phyloP scores from a whole-genome alignment of 441 rosid species.

The Pelargonium cotyledonis region DNA sequence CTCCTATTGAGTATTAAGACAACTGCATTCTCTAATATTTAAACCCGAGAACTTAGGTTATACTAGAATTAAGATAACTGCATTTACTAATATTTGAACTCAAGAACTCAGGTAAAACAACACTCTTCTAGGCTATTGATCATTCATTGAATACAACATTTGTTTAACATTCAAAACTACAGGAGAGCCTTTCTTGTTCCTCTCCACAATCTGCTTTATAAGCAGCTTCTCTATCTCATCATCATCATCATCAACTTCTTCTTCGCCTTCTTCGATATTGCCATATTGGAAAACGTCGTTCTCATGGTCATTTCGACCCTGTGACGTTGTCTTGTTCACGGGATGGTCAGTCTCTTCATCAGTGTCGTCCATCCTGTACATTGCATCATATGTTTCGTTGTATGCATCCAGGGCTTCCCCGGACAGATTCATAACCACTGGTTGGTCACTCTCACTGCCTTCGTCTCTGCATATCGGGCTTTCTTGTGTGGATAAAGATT shows the following conservation, averaged over 20 bases:
- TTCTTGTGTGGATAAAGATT: constrained; percentile 5
- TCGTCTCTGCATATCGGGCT: neutral
- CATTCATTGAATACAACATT: constrained; percentile 5
- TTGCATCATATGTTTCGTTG: constrained; percentile 11
- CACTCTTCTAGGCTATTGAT: neutral
- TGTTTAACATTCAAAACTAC: constrained; percentile 3
- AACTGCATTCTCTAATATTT: too few species aligned
- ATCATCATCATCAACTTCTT: constrained; percentile 10
- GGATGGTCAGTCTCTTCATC: neutral
- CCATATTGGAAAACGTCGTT: neutral
- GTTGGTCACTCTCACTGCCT: neutral
- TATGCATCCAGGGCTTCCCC: constrained; percentile 12
- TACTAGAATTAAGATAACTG: too few species aligned
- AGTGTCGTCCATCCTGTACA: neutral
- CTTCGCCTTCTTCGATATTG: constrained; percentile 1
- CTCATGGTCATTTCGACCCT: neutral
- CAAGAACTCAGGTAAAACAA: too few species aligned
- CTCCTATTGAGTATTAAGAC: too few species aligned
- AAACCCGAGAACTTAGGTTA: too few species aligned
- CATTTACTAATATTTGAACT: too few species aligned
- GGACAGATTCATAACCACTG: constrained; percentile 6
- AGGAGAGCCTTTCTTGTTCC: constrained; percentile 12
- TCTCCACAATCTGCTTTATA: constrained; percentile 12
- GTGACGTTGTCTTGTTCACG: neutral
- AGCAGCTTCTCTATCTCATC: constrained; percentile 11